phyloP scores from a whole-genome alignment of 2,329 filamentous ascomycete genomes.

The Scytalidium sp. region DNA sequence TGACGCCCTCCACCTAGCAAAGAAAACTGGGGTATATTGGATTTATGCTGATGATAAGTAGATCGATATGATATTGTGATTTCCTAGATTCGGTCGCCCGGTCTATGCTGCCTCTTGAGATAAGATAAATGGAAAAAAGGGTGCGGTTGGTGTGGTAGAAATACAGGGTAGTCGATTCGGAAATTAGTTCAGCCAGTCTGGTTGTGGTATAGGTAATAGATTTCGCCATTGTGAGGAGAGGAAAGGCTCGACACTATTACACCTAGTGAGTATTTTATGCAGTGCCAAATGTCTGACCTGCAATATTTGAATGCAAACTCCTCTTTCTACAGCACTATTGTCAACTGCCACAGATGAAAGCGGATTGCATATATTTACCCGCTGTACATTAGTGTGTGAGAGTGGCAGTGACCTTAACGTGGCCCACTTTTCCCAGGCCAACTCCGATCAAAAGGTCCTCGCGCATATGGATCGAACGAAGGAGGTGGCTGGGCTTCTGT shows the following conservation, averaged over 20 bases:
- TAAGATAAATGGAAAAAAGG: background rate
- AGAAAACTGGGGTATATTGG: background rate
- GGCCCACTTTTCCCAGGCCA: slow-evolving; percentile 22
- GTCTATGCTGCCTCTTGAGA: background rate
- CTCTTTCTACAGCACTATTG: too few species aligned
- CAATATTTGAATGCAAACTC: too few species aligned
- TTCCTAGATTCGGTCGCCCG: background rate
- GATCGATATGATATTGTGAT: background rate
- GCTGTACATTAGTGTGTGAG: too few species aligned
- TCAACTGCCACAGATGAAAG: too few species aligned
- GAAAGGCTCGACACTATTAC: too few species aligned
- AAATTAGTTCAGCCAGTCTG: background rate
- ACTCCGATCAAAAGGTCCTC: slow-evolving; percentile 20
- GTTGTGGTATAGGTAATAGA: background rate
- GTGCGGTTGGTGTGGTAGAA: background rate
- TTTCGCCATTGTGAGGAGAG: too few species aligned
- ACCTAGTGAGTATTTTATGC: too few species aligned
- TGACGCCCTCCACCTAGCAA: background rate
- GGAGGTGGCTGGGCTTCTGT: slow-evolving; percentile 14
- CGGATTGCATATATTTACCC: too few species aligned
- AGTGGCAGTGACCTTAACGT: too few species aligned
- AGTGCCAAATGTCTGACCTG: too few species aligned
- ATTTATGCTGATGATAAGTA: background rate
- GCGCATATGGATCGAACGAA: slow-evolving; percentile 21
- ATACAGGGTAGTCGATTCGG: background rate